Evolutionary conservation across 805 yeast species (phyloP), one percentile per base, ranked within the genome.

Genomic region (Lachancea meyersii): DNA sequence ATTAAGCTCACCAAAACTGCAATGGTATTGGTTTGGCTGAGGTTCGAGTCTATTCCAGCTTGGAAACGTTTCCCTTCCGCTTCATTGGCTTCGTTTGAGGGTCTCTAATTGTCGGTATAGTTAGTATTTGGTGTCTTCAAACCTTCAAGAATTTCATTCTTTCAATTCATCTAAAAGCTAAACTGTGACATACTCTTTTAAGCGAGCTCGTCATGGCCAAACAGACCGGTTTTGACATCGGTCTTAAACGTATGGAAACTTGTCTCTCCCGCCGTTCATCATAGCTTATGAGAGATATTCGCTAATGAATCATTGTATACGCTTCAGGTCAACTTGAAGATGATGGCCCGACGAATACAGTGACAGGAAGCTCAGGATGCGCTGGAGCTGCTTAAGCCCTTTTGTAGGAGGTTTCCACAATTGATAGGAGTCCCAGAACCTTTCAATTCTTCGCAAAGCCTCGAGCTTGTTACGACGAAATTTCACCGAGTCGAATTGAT

Each of bases 331-430:
- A 4, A 24, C 18, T 24, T 39, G 42, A 7, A 39, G 31, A 18
- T 24, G 32, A 13, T n/a, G 14, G 30, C 42, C 36, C 4, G 58
- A 42, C 13, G 50, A 51, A 38, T 62, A 62, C 4, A 60, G 50
- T 9, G 57, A 52, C 8, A 62, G 46, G 8, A 60, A 63, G 40
- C 65, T 58, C 6, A 62, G 47, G 1, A 62, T 54, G 19, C 51
- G 54, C 36, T 53, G 57, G 35, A 63, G 38, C 23, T 54, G 58
- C 21, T 50, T 53, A 16, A 63, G 45, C 1, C 65, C 66, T 28
- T 58, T 57, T 1, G 63, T 57, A 14, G 61, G 62, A 2, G 68
- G 68, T 31, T 52, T 47, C 65, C 67, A 63, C 2, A 38, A 35
- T 40, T 56, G 54, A 24, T 61, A 63, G 6, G 49, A 37, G 7